These are phyloP conservation scores for Fusarium globosum DNA, from an alignment of 2,329 filamentous ascomycete genomes.

Conservation along the genomic window DNA sequence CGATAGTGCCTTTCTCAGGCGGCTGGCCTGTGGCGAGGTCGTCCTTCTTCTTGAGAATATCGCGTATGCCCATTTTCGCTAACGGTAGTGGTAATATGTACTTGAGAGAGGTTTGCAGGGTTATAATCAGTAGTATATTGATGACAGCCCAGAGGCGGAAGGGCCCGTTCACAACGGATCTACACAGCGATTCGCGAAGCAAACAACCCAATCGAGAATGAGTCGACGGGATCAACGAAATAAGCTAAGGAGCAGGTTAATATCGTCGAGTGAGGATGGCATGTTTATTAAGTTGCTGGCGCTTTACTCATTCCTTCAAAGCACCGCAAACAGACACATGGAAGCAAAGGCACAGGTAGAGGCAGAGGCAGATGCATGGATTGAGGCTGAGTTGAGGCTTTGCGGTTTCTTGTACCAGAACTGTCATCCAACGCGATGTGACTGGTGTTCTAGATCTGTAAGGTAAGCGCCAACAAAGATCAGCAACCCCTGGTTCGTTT, in stretches of 20 bases:
- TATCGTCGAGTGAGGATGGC: neutral
- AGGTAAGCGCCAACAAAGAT: constrained; percentile 22
- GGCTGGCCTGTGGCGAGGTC: constrained; percentile 51
- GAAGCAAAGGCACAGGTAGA: neutral
- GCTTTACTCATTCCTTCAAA: constrained; percentile 15
- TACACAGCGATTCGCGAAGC: constrained; percentile 25
- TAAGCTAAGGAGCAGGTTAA: neutral
- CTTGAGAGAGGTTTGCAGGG: neutral
- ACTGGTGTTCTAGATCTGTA: constrained; percentile 12
- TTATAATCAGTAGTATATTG: constrained; percentile 1
- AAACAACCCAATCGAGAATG: constrained; percentile 3
- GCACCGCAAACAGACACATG: constrained; percentile 30
- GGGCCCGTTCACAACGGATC: constrained; percentile 24
- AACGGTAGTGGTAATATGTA: constrained; percentile 1
- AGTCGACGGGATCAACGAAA: neutral
- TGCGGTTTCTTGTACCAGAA: constrained; percentile 15
- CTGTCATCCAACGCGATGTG: constrained; percentile 1
- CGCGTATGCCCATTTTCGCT: constrained; percentile 61
- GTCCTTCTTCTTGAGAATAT: constrained; percentile 66
- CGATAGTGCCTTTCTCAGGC: constrained; percentile 52
- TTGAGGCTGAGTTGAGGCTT: constrained; percentile 45
- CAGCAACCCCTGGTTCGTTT: constrained; percentile 15
- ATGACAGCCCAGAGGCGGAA: constrained; percentile 10
- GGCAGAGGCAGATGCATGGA: neutral
- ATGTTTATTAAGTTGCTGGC: neutral